phyloP scores from a whole-genome alignment of 768 basidiomycete genomes.

The Suillus plorans region DNA sequence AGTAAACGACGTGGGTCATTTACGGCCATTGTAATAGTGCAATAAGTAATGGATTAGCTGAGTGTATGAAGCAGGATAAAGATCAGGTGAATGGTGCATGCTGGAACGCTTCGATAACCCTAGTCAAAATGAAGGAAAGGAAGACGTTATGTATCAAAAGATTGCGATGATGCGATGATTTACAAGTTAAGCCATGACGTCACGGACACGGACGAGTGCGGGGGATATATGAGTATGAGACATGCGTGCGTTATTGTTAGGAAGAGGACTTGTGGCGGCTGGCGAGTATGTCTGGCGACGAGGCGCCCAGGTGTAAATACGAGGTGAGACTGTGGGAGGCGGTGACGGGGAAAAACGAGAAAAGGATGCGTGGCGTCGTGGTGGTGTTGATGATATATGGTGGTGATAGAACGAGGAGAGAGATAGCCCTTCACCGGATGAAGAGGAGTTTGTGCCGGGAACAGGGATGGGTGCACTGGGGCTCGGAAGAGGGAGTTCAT shows the following conservation, averaged over 20 bases:
- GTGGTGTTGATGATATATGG: conserved; percentile 32
- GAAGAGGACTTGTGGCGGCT: conserved; percentile 44
- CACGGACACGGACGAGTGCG: conserved; percentile 45
- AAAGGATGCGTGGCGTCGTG: conserved; percentile 22
- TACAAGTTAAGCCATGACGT: conserved; percentile 28
- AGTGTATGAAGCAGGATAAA: conserved; percentile 21
- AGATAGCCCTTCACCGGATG: conserved; percentile 19
- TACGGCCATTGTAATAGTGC: conserved; percentile 30
- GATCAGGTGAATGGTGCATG: conserved; percentile 19
- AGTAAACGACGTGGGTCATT: conserved; percentile 26
- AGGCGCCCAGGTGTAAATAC: conserved; percentile 56
- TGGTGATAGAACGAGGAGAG: conserved; percentile 12
- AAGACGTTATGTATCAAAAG: conserved; percentile 12
- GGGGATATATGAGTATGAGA: conserved; percentile 58
- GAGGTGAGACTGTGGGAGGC: conserved; percentile 54
- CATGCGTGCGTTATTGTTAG: conserved; percentile 58
- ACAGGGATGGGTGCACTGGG: conserved; percentile 31
- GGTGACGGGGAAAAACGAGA: conserved; percentile 45
- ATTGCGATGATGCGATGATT: conserved; percentile 3
- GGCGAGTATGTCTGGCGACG: conserved; percentile 35
- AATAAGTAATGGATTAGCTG: conserved; percentile 37
- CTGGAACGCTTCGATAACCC: conserved; percentile 13
- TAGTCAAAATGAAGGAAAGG: conserved; percentile 12
- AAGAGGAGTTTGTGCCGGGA: conserved; percentile 19
- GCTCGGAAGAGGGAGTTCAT: conserved; percentile 17